Evolutionary conservation across 1,139 yeast genomes (phyloP), one percentile per base, ranked within the genome.

Genomic region (Yamadazyma mexicana): DNA sequence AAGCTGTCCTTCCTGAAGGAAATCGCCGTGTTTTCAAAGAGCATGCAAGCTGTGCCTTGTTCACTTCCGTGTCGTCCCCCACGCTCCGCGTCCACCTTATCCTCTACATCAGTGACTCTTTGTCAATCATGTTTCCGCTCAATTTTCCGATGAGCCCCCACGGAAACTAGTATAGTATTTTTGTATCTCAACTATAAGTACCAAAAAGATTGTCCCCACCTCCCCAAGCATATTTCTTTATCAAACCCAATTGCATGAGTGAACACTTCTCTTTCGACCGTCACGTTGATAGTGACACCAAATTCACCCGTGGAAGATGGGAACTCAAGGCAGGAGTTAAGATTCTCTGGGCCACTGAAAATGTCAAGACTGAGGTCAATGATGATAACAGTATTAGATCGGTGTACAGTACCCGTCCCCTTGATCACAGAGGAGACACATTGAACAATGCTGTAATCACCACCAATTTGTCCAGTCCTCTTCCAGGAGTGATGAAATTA

Each of bases 321-420:
- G 61, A 57, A 39, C 42, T 56, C 37, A 55, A 57, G 35, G 40
- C 51, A 12, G 62, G 61, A 16, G 62, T 64, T 15, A 49, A 48
- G 40, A 52, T 62, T 31, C 44, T 50, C 27, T 63, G 66, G 67
- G 69, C 69, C n/a, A 49, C 59, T 10, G 64, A 61, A 33, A 49
- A 49, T 20, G 49, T 59, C 39, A 62, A 62, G 42, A 44, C 52
- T 15, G 52, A 46, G 26, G 27, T 38, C 5, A 37, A 42, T 6
- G 51, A 47, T 26, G 28, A 35, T 5, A 35, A 40, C 5, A 40
- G 45, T 7, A 31, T 63, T 17, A 52, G 60, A 33, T 47, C 56
- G 12, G 52, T 63, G 17, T 48, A 54, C 17, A 55, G 60, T 20
- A 49, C 64, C 11, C 48, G 51, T 28, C 53, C 51, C 5, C 45